Base-by-base conservation (phyloP, 1,284 basidiomycete species). In the Heterobasidion occidentale region DNA sequence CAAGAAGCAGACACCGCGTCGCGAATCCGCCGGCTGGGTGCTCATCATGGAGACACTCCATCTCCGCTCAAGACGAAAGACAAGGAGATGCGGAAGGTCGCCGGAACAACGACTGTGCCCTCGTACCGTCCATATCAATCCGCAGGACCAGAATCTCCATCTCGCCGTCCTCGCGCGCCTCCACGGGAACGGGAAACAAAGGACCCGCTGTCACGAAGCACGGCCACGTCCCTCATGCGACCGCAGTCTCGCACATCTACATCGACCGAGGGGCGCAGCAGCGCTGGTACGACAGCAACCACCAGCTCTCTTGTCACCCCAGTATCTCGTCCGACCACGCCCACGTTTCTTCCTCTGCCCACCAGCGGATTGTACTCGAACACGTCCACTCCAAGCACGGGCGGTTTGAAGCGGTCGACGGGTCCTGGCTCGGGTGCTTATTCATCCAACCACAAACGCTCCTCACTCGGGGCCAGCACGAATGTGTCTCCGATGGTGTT, bases 21-120 rank as follows among this genome's bases (percentile, higher is more conserved):
- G n/a, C 27, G 87, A 88, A 63, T 73, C 81, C 5, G 81, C 86
- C 34, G 88, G 88, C 52, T 90, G 88, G 88, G 88, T 90, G 42
- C 77, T 90, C 35, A 87, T 90, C 54, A 88, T 89, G 87, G 88
- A 90, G 88, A 89, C 62, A 82, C 84, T 0, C 86, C 88, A 15
- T 83, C 83, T n/a, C 86, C 85, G 19, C 74, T 73, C 44, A 85
- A 82, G 66, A 73, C 77, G 52, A 72, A 74, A 59, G 78, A 79
- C 54, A 78, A 78, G 58, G 79, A 81, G 58, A 68, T 74, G 55
- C 74, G 85, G 58, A 77, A 85, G 61, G 68, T 77, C 11, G 85
- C 86, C 9, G 87, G 81, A 60, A 82, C 86, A 20, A 72, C 62
- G 9, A 60, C 60, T 51, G 56, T 62, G 56, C 64, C 67, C 11